Conservation (phyloP, 306 rosid genomes). For the Corylus avellana region DNA sequence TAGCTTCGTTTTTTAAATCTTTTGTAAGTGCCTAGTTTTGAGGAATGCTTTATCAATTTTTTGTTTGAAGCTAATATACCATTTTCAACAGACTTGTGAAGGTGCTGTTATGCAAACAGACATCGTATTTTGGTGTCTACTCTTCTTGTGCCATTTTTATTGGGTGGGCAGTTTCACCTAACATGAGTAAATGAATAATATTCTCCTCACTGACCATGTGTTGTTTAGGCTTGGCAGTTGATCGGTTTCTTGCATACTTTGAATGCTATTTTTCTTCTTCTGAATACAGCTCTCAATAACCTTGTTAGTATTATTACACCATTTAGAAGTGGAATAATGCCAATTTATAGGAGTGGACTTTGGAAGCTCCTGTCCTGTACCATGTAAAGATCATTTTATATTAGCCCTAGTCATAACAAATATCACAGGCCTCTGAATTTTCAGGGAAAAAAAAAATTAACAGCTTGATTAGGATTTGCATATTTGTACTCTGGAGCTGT, state of each 20-base stretch:
- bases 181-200: background rate
- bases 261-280: constrained; percentile 65
- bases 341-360: background rate
- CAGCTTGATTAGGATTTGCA: background rate
- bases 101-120: constrained; percentile 85
- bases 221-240: constrained; percentile 50
- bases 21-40: background rate
- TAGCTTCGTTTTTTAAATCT: background rate
- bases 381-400: background rate
- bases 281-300: constrained; percentile 66
- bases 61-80: constrained; percentile 27
- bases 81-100: constrained; percentile 60
- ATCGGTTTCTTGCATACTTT: constrained; percentile 70
- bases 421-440: background rate
- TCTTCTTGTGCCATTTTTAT: constrained; percentile 70
- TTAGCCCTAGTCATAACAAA: background rate
- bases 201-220: background rate
- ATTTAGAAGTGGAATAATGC: constrained; percentile 18
- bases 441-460: background rate
- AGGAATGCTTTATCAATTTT: background rate
- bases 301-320: constrained; percentile 52
- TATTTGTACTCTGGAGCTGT: background rate
- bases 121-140: constrained; percentile 82
- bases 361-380: background rate
- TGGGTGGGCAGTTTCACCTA: constrained; percentile 48